Base-by-base conservation (phyloP, 371 early-diverging fungal species). In the Circinella umbellata region DNA sequence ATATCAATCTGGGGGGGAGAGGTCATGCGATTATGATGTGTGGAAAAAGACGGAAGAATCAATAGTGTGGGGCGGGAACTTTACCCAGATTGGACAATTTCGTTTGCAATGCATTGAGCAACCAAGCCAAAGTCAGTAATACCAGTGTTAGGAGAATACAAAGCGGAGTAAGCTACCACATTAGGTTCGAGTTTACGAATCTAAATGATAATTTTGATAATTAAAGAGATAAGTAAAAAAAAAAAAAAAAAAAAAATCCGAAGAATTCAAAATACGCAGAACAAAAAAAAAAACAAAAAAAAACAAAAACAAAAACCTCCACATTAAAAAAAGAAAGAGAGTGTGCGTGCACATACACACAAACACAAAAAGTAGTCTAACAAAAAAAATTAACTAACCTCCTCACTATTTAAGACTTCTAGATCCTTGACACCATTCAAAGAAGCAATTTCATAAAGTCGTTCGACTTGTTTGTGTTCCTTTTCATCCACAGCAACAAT, bases 81-180 rank as follows among this genome's bases (percentile, higher is more conserved):
- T 78, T 74, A 82, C 83, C 83, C 84, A 60, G 82, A 76, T 68
- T 81, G 80, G 48, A 80, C 66, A 38, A 84, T 81, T 61, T 84
- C 81, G 42, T 77, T 78, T 3, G 84, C 84, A 66, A 84, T 77
- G 68, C 80, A 77, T 71, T 84, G 81, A 39, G 82, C 76, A 13
- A 84, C 84, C 47, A 84, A 64, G 13, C 80, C 79, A 67, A 63
- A 84, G 64, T 84, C 82, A 34, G 78, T 77, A 60, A 84, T 84
- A 57, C 84, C 84, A n/a, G 84, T 84, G 55, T 84, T 84, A 17
- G 84, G 84, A 27, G 84, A 84, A 51, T 81, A 81, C 47, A 84
- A 62, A 14, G 84, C 84, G 63, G 82, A 81, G 63, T 84, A 81
- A 53, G 82, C 84, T 49, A 78, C 78, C 13, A 81, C 78, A 54